Percentiles rank a stretch among this genome's conserved stretches.
phyloP scores from a whole-genome alignment of 257 asterid genomes.

The Ilex aquifolium region DNA sequence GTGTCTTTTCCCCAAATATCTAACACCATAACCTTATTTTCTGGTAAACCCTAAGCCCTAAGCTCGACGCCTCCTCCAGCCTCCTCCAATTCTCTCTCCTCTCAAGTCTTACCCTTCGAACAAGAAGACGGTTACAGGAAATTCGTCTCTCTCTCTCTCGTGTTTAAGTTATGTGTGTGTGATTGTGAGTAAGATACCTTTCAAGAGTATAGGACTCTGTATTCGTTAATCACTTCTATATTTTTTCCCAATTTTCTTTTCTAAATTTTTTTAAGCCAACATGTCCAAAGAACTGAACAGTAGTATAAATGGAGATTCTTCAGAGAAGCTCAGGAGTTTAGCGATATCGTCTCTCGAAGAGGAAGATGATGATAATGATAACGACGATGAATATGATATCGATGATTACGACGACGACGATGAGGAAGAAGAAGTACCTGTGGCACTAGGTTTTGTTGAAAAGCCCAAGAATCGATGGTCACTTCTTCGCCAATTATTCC shows the following conservation, averaged over 20 bases:
- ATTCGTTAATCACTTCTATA: too few species aligned
- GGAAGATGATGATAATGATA: constrained; percentile 38
- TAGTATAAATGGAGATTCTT: constrained; percentile 18
- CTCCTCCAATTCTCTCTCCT: too few species aligned
- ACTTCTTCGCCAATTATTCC: constrained; percentile 62
- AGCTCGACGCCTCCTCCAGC: too few species aligned
- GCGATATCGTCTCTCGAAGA: constrained; percentile 50
- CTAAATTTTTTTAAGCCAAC: not conserved
- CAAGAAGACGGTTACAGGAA: too few species aligned
- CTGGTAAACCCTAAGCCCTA: too few species aligned
- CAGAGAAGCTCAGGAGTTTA: constrained; percentile 34
- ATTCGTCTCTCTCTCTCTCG: too few species aligned
- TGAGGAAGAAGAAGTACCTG: constrained; percentile 47
- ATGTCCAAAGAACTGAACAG: constrained; percentile 31
- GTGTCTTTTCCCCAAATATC: too few species aligned
- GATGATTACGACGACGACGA: constrained; percentile 27
- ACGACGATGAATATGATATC: constrained; percentile 33
- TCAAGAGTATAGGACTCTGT: too few species aligned
- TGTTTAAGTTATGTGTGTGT: too few species aligned
- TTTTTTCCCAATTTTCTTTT: not conserved
- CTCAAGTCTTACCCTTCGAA: too few species aligned
- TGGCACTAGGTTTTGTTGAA: constrained; percentile 73
- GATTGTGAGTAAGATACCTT: too few species aligned
- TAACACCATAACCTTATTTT: too few species aligned
- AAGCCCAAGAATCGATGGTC: constrained; percentile 62